Percentiles rank a stretch among this genome's conserved stretches.
phyloP scores from a whole-genome alignment of 768 basidiomycete species.

The Mrakia frigida region DNA sequence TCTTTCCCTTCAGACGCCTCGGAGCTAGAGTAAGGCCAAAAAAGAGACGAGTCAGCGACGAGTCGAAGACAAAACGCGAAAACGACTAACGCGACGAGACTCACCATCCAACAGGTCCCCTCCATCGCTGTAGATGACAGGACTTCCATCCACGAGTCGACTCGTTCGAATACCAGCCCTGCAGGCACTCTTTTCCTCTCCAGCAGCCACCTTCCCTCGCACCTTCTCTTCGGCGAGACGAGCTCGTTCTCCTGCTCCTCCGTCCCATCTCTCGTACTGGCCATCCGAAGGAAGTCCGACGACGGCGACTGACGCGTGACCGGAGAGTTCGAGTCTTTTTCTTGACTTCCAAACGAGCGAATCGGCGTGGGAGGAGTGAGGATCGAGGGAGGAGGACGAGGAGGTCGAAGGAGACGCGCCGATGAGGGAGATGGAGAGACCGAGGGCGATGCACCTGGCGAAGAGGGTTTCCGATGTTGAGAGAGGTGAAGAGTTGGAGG shows the following conservation, averaged over 20 bases:
- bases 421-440: background rate
- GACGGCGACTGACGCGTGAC: background rate
- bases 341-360: constrained; percentile 17
- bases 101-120: constrained; percentile 10
- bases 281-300: constrained; percentile 15
- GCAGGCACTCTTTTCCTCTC: background rate
- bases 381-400: background rate
- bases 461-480: constrained; percentile 1
- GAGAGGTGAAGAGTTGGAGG: background rate
- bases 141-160: background rate
- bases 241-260: constrained; percentile 17
- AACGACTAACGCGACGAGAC: background rate
- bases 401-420: background rate
- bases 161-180: background rate
- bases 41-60: background rate
- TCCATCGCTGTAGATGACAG: background rate
- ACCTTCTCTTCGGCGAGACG: constrained; percentile 12
- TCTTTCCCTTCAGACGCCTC: constrained; percentile 18
- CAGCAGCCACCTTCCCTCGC: background rate
- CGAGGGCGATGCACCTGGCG: constrained; percentile 1
- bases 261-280: constrained; percentile 19
- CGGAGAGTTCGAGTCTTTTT: constrained; percentile 20
- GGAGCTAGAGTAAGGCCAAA: background rate
- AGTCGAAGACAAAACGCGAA: background rate
- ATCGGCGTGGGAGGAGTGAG: background rate